A percentile compares a stretch with the other conserved stretches of the same genome.
phyloP scores from a whole-genome alignment of 2,329 filamentous ascomycete genomes.

The Thielaviopsis populi region DNA sequence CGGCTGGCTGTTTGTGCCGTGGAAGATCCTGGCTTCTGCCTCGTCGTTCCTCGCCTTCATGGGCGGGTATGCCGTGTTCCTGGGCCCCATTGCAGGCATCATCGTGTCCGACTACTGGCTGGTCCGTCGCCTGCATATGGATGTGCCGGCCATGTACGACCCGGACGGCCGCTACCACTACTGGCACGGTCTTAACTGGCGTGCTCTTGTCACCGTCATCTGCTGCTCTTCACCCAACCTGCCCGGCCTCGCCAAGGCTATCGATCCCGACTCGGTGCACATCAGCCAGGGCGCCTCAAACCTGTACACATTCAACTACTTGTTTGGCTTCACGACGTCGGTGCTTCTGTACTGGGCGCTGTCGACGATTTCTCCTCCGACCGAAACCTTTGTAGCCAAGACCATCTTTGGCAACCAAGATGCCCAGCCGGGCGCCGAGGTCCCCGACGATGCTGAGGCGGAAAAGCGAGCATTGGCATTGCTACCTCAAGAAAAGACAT shows the following conservation, averaged over 20 bases:
- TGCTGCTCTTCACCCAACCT: conserved; percentile 27
- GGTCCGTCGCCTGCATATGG: conserved; percentile 25
- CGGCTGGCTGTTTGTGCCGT: conserved; percentile 25
- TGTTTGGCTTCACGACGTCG: conserved; percentile 19
- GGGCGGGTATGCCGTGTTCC: conserved; percentile 24
- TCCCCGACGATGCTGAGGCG: not conserved
- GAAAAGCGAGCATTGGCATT: conserved; percentile 9
- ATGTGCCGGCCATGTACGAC: conserved; percentile 29
- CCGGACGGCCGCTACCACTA: conserved; percentile 31
- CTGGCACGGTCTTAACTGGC: conserved; percentile 27
- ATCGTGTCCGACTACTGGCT: conserved; percentile 29
- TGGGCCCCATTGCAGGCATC: conserved; percentile 29
- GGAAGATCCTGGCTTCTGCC: conserved; percentile 25
- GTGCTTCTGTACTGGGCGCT: conserved; percentile 17
- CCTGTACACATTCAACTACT: conserved; percentile 22
- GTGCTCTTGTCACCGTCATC: conserved; percentile 28
- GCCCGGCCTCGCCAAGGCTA: conserved; percentile 27
- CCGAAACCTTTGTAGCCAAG: conserved; percentile 11
- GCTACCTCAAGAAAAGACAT: conserved; percentile 6
- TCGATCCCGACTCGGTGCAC: conserved; percentile 10
- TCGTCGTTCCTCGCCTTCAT: conserved; percentile 24
- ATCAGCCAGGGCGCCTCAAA: conserved; percentile 9
- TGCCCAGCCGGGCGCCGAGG: not conserved
- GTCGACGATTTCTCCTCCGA: conserved; percentile 13
- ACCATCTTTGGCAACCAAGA: conserved; percentile 9